Conservation (phyloP, 305 asterid genomes). For the Euphrasia arctica region DNA sequence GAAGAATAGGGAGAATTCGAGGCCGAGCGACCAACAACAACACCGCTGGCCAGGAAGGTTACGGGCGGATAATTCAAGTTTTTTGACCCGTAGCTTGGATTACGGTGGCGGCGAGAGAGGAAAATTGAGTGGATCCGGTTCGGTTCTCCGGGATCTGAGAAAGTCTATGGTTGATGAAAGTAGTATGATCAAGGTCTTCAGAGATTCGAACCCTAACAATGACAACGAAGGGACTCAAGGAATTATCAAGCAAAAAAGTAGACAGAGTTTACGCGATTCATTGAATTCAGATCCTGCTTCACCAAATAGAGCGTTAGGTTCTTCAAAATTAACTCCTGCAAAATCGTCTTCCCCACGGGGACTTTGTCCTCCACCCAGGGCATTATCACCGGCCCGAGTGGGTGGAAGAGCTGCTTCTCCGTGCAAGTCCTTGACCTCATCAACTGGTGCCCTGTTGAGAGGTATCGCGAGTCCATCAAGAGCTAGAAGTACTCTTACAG, state of each 20-base stretch:
- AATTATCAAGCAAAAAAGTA: constrained; percentile 20
- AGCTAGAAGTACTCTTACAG: constrained; percentile 41
- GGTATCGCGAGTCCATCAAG: constrained; percentile 64
- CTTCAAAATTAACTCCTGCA: constrained; percentile 39
- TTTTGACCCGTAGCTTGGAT: constrained; percentile 66
- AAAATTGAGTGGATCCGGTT: constrained; percentile 48
- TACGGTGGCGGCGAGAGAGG: constrained; percentile 45
- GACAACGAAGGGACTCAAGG: constrained; percentile 32
- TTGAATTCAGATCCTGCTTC: constrained; percentile 41
- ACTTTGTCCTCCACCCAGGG: constrained; percentile 33
- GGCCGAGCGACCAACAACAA: constrained; percentile 52
- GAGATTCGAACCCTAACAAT: constrained; percentile 30
- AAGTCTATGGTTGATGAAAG: constrained; percentile 38
- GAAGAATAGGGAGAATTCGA: constrained; percentile 44
- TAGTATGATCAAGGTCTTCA: constrained; percentile 31
- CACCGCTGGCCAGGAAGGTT: constrained; percentile 84
- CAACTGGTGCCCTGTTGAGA: constrained; percentile 41
- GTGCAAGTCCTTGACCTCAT: constrained; percentile 41
- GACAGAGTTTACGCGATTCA: constrained; percentile 29
- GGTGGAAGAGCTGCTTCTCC: constrained; percentile 68
- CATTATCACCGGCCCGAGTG: constrained; percentile 64
- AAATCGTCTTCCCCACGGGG: constrained; percentile 51
- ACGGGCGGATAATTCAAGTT: constrained; percentile 52
- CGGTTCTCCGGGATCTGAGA: constrained; percentile 33
- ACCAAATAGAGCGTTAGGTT: constrained; percentile 27